phyloP scores from a whole-genome alignment of 495 filamentous ascomycete species.

The Pseudomonodictys pantanalensis region DNA sequence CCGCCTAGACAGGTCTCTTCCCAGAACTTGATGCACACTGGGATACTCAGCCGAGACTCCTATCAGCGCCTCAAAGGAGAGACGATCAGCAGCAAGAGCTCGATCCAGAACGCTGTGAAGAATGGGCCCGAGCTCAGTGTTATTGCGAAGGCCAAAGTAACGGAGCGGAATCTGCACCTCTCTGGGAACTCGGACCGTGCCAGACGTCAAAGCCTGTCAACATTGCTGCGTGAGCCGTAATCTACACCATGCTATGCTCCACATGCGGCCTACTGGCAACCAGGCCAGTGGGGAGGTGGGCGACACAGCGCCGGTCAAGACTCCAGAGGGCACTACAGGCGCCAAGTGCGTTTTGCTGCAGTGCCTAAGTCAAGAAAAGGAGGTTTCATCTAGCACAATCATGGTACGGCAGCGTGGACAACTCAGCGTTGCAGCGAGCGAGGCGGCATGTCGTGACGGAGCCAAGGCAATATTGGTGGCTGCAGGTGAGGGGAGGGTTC shows the following conservation, averaged over 20 bases:
- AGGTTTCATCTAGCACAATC: neutral
- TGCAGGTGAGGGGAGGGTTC: constrained; percentile 4
- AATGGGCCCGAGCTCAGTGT: neutral
- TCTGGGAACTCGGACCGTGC: neutral
- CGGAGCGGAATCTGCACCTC: neutral
- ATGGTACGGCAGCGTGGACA: neutral
- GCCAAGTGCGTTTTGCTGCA: neutral
- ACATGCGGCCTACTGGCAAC: neutral
- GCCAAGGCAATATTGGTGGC: constrained; percentile 27
- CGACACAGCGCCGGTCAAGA: too few relatives aligned
- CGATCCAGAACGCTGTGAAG: neutral
- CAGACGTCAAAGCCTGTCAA: neutral
- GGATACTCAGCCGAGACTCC: neutral
- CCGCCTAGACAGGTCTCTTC: neutral
- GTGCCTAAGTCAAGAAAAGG: neutral
- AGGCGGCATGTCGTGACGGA: neutral
- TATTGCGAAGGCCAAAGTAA: neutral
- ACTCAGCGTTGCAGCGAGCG: neutral
- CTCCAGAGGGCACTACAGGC: neutral
- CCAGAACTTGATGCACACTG: constrained; percentile 1
- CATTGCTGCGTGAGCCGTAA: neutral
- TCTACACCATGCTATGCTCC: neutral
- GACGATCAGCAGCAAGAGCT: neutral
- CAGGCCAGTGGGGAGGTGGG: neutral
- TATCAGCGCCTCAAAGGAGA: neutral